Evolutionary conservation across 2,329 filamentous ascomycete species (phyloP), one percentile per base, ranked within the genome.

Genomic region (Colletotrichum godetiae): DNA sequence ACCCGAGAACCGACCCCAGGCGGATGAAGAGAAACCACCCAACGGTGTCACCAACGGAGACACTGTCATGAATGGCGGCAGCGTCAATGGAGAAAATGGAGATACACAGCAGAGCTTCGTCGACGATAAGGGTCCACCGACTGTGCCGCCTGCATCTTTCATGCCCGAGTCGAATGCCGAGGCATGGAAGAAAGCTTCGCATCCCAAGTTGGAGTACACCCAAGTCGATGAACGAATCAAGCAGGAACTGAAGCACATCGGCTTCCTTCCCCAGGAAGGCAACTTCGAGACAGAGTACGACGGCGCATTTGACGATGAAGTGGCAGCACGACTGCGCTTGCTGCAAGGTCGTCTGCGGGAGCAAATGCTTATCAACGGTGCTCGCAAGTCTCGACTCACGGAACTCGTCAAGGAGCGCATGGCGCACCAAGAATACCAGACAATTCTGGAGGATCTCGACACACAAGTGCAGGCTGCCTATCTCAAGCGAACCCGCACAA

Each of bases 401-500:
- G 95, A 98, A 49, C 88, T 98, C 33, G 94, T 97, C 8, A 93
- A 95, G 78, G 95, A 98, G 81, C 92, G 95, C 76, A 96, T 99
- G 91, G 97, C 97, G 0, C 92, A 97, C 84, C 97, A 99, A 80
- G 97, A 99, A 81, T 99, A 98, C 86, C 93, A 93, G 81, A 98
- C 95, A 68, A 99, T 99, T 78, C 92, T 97, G 63, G 97, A 99
- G 81, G 97, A 99, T 81, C 91, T 99, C 27, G 97, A 99, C 86
- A 92, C 92, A 55, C 97, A 98, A 81, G 95, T 98, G 55, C 95
- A 98, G 80, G 93, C 94, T 64, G 96, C 97, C 4, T 99, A 98
- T 80, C 91, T 97, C 57, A 99, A 99, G 85, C 93, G 97, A 29
- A 98, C 96, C 33, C 92, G 97, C 59, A 98, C 95, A 0, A 93